Base-by-base conservation (phyloP, 352 stramenopile genomes). In the Phytophthora constricta region DNA sequence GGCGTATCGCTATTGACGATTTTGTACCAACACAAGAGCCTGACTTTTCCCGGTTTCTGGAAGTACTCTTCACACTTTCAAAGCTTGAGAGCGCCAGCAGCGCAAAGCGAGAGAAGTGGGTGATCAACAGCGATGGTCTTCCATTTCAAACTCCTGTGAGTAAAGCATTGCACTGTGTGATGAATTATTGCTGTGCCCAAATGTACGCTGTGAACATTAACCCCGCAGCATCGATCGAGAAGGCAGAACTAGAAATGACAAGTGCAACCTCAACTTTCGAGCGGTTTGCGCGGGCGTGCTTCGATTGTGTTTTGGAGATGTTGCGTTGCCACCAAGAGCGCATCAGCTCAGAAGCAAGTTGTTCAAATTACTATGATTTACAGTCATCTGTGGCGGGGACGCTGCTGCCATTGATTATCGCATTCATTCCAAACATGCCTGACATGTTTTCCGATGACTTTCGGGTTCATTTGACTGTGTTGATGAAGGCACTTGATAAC, bases 121-220 rank as follows among this genome's bases (percentile, higher is more conserved):
- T 54, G 46, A 19, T n/a, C 25, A 48, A 51, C 13, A 53, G 13
- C 5, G 11, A 37, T 25, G 58, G 31, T 10, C 51, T 66, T 23
- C 70, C 70, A 8, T 76, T 73, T 14, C 63, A 73, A 42, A 77
- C 76, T 17, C 63, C 71, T 17, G 60, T 86, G 7, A 78, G 62
- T 13, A 82, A 86, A 56, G 58, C 74, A 17, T 39, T 86, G 9
- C 78, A 84, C 39, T 78, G 56, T 10, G 41, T 84, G 28, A 68
- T 84, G 71, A 86, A 86, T 34, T 79, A 81, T 64, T 84, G 65
- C 41, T 76, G 71, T 48, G 62, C 77, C 4, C 65, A 73, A 27
- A 58, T 86, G 28, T 78, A 84, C 56, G 73, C 61, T 58, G 31
- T 50, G 16, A 75, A 42, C 28, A 20, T 58, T 19, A 68, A 81